phyloP scores from a whole-genome alignment of 2,329 filamentous ascomycete genomes.

The Rhytidhysteron rufulum region DNA sequence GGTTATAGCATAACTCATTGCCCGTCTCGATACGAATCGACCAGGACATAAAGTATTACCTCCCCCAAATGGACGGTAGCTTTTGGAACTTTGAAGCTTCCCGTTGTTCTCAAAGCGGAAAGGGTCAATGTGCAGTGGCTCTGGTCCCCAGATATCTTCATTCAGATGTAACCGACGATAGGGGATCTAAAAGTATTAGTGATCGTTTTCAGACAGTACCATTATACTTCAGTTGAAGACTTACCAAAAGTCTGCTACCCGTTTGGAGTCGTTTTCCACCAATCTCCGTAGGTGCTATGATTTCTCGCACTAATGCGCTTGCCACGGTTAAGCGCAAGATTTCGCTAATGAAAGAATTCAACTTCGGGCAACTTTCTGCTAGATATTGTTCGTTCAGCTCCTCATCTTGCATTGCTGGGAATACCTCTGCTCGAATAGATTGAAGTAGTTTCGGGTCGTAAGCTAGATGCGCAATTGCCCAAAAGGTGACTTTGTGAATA shows the following conservation, averaged over 20 bases:
- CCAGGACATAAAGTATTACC: slow-evolving; percentile 13
- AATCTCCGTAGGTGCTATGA: slow-evolving; percentile 4
- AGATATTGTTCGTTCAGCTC: slow-evolving; percentile 8
- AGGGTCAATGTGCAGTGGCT: slow-evolving; percentile 4
- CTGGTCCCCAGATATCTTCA: slow-evolving; percentile 7
- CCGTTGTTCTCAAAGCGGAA: slow-evolving; percentile 10
- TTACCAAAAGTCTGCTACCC: slow-evolving; percentile 10
- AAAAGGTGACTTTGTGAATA: slow-evolving; percentile 15
- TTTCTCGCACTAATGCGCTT: slow-evolving; percentile 8
- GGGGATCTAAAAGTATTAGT: slow-evolving; percentile 9
- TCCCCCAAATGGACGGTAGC: slow-evolving; percentile 13
- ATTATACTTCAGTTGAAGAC: too few species aligned
- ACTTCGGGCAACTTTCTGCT: slow-evolving; percentile 9
- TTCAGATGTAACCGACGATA: slow-evolving; percentile 10
- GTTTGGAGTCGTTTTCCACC: slow-evolving; percentile 8
- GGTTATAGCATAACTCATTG: neutral
- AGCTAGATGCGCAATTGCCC: slow-evolving; percentile 9
- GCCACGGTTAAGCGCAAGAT: slow-evolving; percentile 9
- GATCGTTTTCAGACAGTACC: too few species aligned
- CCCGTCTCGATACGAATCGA: slow-evolving; percentile 6
- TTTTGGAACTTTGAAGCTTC: slow-evolving; percentile 5
- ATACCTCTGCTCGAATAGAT: slow-evolving; percentile 8
- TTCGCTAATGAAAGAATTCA: slow-evolving; percentile 11
- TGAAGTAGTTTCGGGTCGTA: slow-evolving; percentile 9
- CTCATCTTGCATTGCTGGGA: slow-evolving; percentile 3